Conservation (phyloP, 1,284 basidiomycete genomes). For the Vanrija sp. region DNA sequence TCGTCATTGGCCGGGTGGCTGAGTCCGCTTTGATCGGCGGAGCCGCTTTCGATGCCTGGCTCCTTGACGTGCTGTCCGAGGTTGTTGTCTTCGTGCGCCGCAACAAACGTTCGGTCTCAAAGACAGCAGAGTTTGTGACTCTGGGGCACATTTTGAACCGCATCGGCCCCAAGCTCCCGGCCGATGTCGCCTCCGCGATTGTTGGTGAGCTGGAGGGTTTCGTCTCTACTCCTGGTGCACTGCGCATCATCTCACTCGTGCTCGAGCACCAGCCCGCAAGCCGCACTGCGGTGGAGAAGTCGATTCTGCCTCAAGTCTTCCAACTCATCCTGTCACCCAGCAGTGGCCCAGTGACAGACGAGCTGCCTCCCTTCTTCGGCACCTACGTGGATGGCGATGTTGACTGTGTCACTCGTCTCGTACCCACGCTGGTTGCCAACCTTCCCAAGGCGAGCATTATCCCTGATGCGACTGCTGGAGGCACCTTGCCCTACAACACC, state of each 20-base stretch:
- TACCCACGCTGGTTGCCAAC: constrained; percentile 59
- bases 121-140: constrained; percentile 69
- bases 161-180: constrained; percentile 62
- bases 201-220: constrained; percentile 71
- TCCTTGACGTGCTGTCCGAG: constrained; percentile 73
- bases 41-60: constrained; percentile 62
- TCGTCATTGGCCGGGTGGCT: constrained; percentile 51
- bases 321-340: constrained; percentile 69
- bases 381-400: constrained; percentile 75
- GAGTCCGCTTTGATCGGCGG: constrained; percentile 48
- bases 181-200: constrained; percentile 60
- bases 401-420: constrained; percentile 74
- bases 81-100: constrained; percentile 71
- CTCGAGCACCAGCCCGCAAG: constrained; percentile 65
- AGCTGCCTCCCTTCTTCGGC: constrained; percentile 73
- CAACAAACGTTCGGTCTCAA: constrained; percentile 72
- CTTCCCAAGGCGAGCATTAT: constrained; percentile 25
- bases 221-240: constrained; percentile 70
- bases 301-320: constrained; percentile 67
- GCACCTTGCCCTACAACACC: constrained; percentile 55
- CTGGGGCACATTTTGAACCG: constrained; percentile 54
- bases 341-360: constrained; percentile 69
- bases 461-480: constrained; percentile 42
- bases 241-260: constrained; percentile 67
- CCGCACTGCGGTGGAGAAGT: constrained; percentile 67